phyloP scores from a whole-genome alignment of 805 yeast genomes.

The Geotrichum ghanense region DNA sequence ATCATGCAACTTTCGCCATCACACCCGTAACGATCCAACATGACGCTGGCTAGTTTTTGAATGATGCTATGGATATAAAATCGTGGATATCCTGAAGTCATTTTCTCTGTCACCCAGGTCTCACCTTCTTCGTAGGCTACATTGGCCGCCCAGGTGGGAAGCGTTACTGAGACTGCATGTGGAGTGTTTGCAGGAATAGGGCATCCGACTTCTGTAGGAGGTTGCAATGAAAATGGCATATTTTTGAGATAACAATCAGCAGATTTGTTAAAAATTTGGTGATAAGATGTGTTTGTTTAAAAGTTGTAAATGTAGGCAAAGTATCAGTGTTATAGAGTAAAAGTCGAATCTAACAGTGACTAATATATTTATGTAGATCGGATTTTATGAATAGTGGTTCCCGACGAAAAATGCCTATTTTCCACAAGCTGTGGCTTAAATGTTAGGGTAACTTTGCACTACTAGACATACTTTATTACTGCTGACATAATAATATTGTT shows the following conservation, averaged over 20 bases:
- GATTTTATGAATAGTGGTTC: too few species aligned
- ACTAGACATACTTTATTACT: too few species aligned
- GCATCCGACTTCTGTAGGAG: slow-evolving; percentile 49
- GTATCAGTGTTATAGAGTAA: neutral
- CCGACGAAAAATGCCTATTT: too few species aligned
- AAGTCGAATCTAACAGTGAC: neutral
- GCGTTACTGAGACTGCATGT: slow-evolving; percentile 89
- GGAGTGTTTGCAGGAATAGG: slow-evolving; percentile 83
- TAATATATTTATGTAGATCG: too few species aligned
- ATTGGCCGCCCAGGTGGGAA: slow-evolving; percentile 92
- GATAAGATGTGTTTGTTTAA: too few species aligned
- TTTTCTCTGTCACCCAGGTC: slow-evolving; percentile 61
- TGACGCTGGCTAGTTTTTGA: slow-evolving; percentile 16
- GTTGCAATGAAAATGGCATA: slow-evolving; percentile 12
- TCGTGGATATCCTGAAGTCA: slow-evolving; percentile 80
- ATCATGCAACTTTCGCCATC: slow-evolving; percentile 65
- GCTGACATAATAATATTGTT: too few species aligned
- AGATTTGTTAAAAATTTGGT: too few species aligned
- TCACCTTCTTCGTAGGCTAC: slow-evolving; percentile 90
- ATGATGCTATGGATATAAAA: slow-evolving; percentile 29
- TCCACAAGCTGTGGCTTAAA: too few species aligned
- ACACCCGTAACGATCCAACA: slow-evolving; percentile 61
- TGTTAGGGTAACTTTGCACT: too few species aligned
- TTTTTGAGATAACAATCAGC: too few species aligned
- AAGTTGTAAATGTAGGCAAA: neutral